phyloP scores from a whole-genome alignment of 352 stramenopile genomes.

The Phytophthora melonis region DNA sequence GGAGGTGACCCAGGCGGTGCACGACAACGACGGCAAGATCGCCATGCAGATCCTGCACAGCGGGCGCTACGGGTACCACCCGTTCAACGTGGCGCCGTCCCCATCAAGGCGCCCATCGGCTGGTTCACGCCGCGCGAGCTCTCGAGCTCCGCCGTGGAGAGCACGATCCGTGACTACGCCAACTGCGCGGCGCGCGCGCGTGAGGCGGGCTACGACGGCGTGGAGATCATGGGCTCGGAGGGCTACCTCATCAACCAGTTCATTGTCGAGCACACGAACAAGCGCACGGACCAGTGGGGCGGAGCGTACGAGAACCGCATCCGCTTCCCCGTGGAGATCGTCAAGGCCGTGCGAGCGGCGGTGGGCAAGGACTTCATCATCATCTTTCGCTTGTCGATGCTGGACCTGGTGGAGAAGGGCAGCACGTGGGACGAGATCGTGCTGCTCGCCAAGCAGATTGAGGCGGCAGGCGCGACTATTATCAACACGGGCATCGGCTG shows the following conservation, averaged over 20 bases:
- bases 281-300: constrained; percentile 95
- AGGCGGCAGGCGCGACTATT: constrained; percentile 94
- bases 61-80: constrained; percentile 97
- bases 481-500: constrained; percentile 99
- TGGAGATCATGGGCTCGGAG: constrained; percentile 99
- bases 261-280: constrained; percentile 95
- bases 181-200: constrained; percentile 81
- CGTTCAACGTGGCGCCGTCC: constrained; percentile 94
- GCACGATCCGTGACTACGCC: constrained; percentile 95
- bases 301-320: constrained; percentile 95
- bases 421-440: constrained; percentile 91
- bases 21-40: constrained; percentile 88
- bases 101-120: constrained; percentile 95
- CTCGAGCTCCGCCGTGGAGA: constrained; percentile 79
- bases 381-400: constrained; percentile 97
- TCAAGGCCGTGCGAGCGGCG: constrained; percentile 90
- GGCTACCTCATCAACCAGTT: constrained; percentile 99
- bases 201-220: constrained; percentile 96
- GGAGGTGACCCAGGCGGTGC: constrained; percentile 94
- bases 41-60: constrained; percentile 94
- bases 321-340: constrained; percentile 94
- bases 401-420: constrained; percentile 96
- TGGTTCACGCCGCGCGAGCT: constrained; percentile 92
- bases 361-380: constrained; percentile 97
- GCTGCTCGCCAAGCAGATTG: constrained; percentile 90